Percentiles rank a stretch among this genome's conserved stretches.
Conservation (phyloP, 2,329 filamentous ascomycete species). For the Diaporthe aspalathi region DNA sequence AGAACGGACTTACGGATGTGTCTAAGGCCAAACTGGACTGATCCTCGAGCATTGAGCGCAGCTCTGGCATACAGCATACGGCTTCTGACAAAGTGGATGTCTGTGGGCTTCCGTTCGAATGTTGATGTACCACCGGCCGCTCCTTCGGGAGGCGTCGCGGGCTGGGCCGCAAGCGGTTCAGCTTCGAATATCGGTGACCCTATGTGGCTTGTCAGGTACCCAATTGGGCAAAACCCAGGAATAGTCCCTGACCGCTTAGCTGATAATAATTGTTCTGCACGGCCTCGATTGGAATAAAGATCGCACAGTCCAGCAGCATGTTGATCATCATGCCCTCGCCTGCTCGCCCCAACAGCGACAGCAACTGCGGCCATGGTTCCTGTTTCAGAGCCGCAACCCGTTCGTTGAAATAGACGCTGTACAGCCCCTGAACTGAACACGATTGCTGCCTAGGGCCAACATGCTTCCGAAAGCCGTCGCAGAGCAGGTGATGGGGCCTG, state of each 20-base stretch:
- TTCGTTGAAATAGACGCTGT: conserved; percentile 73
- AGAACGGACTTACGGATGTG: conserved; percentile 76
- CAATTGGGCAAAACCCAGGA: conserved; percentile 38
- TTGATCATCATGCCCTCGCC: conserved; percentile 83
- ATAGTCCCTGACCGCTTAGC: conserved; percentile 73
- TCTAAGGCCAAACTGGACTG: conserved; percentile 78
- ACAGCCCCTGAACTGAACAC: conserved; percentile 71
- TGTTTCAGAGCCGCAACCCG: conserved; percentile 76
- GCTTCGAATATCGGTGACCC: conserved; percentile 36
- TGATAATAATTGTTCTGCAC: conserved; percentile 78
- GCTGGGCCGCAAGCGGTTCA: conserved; percentile 7
- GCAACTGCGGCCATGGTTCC: conserved; percentile 79
- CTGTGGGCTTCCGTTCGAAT: conserved; percentile 55
- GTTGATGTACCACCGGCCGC: conserved; percentile 25
- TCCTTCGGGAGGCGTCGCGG: neutral
- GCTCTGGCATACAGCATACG: conserved; percentile 89
- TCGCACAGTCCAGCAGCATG: conserved; percentile 79
- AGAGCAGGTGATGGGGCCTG: conserved; percentile 80
- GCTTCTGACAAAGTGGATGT: conserved; percentile 81
- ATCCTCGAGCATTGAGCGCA: conserved; percentile 73
- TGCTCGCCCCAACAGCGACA: conserved; percentile 78
- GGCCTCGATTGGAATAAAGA: conserved; percentile 74
- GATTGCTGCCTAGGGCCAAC: conserved; percentile 44
- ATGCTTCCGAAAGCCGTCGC: conserved; percentile 79
- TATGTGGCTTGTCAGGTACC: neutral